Conservation (phyloP, 768 basidiomycete genomes). For the Roridomyces roridus region DNA sequence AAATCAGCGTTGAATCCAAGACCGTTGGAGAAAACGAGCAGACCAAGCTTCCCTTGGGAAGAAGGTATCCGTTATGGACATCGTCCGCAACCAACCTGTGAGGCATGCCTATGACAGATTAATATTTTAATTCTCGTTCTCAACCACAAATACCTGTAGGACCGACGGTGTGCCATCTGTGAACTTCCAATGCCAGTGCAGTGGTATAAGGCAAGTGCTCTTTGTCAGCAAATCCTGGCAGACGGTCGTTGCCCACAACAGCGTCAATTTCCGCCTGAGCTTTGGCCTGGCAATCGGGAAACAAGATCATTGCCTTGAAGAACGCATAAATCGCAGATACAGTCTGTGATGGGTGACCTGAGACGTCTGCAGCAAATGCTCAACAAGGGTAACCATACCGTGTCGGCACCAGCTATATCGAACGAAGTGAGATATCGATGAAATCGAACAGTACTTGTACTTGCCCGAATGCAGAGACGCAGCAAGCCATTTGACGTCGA, state of each 20-base stretch:
- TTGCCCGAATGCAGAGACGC: constrained; percentile 51
- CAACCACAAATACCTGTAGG: constrained; percentile 38
- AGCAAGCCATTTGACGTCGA: constrained; percentile 50
- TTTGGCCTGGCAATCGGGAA: constrained; percentile 43
- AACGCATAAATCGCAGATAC: constrained; percentile 44
- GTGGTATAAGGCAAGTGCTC: constrained; percentile 47
- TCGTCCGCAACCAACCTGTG: constrained; percentile 52
- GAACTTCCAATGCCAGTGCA: constrained; percentile 42
- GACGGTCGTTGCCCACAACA: constrained; percentile 45
- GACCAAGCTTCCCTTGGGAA: constrained; percentile 45
- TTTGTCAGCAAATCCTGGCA: constrained; percentile 45
- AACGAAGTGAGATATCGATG: not conserved
- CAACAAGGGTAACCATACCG: constrained; percentile 31
- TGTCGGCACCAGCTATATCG: constrained; percentile 45
- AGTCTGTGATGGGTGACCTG: constrained; percentile 36
- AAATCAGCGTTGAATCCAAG: not conserved
- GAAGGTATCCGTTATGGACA: constrained; percentile 47
- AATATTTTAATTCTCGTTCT: not conserved
- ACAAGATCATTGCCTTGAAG: constrained; percentile 46
- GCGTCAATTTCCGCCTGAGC: constrained; percentile 49
- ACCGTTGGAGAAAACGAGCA: not conserved
- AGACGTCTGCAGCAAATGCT: not conserved
- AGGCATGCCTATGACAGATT: constrained; percentile 36
- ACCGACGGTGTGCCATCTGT: constrained; percentile 40
- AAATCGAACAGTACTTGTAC: not conserved